phyloP scores from a whole-genome alignment of 306 rosid species.

The Purshia tridentata region DNA sequence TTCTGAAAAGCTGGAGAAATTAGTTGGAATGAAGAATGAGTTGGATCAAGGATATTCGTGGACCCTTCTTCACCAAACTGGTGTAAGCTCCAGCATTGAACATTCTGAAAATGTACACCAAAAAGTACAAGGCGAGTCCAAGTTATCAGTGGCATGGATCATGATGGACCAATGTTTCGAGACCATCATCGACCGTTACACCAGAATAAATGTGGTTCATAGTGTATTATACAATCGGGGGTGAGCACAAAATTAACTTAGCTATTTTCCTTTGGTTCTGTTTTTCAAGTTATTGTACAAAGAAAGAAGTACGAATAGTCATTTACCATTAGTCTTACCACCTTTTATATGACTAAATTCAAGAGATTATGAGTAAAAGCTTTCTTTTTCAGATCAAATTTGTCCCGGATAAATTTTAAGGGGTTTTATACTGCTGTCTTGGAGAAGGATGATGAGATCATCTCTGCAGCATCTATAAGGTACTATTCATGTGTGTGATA shows the following conservation, averaged over 20 bases:
- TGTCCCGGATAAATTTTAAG: slow-evolving; percentile 33
- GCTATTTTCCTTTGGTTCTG: background rate
- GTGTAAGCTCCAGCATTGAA: background rate
- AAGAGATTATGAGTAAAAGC: background rate
- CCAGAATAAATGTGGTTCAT: slow-evolving; percentile 25
- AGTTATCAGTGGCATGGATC: slow-evolving; percentile 26
- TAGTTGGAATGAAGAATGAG: slow-evolving; percentile 21
- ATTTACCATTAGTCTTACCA: too few species aligned
- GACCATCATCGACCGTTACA: slow-evolving; percentile 21
- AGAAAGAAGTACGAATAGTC: background rate
- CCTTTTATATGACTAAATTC: background rate
- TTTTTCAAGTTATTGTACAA: background rate
- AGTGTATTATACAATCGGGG: slow-evolving; percentile 26
- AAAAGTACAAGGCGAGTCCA: slow-evolving; percentile 29
- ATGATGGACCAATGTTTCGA: slow-evolving; percentile 31
- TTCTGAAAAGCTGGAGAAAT: slow-evolving; percentile 24
- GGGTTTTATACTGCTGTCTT: slow-evolving; percentile 37
- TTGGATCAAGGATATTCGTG: slow-evolving; percentile 25
- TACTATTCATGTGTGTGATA: background rate
- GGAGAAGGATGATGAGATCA: slow-evolving; percentile 36
- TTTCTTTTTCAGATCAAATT: slow-evolving; percentile 27
- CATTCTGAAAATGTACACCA: background rate
- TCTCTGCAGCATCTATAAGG: slow-evolving; percentile 45
- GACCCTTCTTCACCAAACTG: slow-evolving; percentile 27
- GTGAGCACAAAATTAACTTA: slow-evolving; percentile 25